Evolutionary conservation across 2,329 filamentous ascomycete species (phyloP), one percentile per base, ranked within the genome.

Genomic region (Neopestalotiopsis sp.): DNA sequence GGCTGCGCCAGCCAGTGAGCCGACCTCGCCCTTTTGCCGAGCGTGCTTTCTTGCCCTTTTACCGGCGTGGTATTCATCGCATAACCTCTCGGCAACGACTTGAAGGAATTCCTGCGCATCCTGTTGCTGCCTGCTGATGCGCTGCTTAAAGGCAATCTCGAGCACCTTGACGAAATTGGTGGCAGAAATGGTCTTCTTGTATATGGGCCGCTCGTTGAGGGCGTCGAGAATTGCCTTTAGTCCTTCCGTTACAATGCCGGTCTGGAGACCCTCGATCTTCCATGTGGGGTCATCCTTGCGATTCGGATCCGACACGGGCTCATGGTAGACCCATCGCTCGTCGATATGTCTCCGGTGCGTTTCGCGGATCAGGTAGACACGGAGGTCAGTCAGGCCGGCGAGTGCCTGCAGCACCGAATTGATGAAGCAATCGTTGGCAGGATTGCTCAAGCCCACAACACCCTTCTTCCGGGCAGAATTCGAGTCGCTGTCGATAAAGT

Each of bases 61-160:
- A 1, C 94, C 94, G 4, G 94, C 94, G 77, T 97, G 91, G 76
- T 98, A 97, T 81, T 99, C 96, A 77, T 99, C 96, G 75, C 94
- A 94, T 68, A 99, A 84, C 66, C 95, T 88, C 82, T 99, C 95
- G 2, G 94, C 92, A 13, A 99, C 92, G 64, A 98, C 91, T 82
- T 99, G 96, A 68, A 99, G 82, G 72, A 99, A 98, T 79, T 99
- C 96, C 77, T 99, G 96, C 12, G 96, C 96, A 83, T 99, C 96
- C 81, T 99, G 96, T 81, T 99, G 96, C 77, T 96, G 94, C 67
- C 95, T 88, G 78, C 93, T 98, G 74, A 99, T 97, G 74, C 93
- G 90, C 75, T 97, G 95, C 68, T 90, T 90, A 77, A 98, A 99
- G 0, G 95, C 94, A 38, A 85, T 84, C 82, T 99, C 96, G 65